phyloP scores from a whole-genome alignment of 768 basidiomycete genomes.

The Pholiota microspora region DNA sequence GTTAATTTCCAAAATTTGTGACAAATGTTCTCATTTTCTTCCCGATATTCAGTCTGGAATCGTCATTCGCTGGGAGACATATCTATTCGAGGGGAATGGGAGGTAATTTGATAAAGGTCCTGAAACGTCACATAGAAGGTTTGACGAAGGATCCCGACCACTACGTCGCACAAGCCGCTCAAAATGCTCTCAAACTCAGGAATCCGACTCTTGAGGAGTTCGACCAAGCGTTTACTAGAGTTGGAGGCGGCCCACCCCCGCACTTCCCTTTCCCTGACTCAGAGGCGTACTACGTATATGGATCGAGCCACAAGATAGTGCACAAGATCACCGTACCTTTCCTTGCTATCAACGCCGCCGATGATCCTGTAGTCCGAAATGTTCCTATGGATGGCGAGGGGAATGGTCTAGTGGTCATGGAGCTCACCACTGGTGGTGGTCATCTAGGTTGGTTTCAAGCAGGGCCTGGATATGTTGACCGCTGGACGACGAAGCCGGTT shows the following conservation, averaged over 20 bases:
- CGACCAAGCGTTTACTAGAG: constrained; percentile 60
- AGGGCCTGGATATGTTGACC: constrained; percentile 32
- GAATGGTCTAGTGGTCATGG: constrained; percentile 55
- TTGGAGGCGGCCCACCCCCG: constrained; percentile 64
- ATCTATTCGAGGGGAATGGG: constrained; percentile 82
- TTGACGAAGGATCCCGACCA: constrained; percentile 52
- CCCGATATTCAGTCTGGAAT: background rate
- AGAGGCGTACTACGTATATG: constrained; percentile 45
- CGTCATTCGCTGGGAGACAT: constrained; percentile 49
- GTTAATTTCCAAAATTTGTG: too few relatives aligned
- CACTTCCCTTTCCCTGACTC: constrained; percentile 43
- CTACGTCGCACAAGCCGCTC: constrained; percentile 44
- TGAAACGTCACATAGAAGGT: constrained; percentile 47
- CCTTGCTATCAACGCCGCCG: constrained; percentile 68
- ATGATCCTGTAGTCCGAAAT: constrained; percentile 71
- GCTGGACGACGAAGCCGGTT: constrained; percentile 70
- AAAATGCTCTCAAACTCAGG: constrained; percentile 41
- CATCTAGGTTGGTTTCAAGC: constrained; percentile 83
- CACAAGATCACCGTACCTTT: constrained; percentile 65
- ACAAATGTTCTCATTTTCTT: background rate
- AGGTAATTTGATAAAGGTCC: constrained; percentile 58
- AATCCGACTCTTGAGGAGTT: constrained; percentile 56
- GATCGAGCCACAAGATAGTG: constrained; percentile 60
- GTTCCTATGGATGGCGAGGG: constrained; percentile 54
- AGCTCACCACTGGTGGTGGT: constrained; percentile 65